These are phyloP conservation scores for Cucurbita argyrosperma DNA, from an alignment of 306 rosid genomes.

Conservation along the genomic window DNA sequence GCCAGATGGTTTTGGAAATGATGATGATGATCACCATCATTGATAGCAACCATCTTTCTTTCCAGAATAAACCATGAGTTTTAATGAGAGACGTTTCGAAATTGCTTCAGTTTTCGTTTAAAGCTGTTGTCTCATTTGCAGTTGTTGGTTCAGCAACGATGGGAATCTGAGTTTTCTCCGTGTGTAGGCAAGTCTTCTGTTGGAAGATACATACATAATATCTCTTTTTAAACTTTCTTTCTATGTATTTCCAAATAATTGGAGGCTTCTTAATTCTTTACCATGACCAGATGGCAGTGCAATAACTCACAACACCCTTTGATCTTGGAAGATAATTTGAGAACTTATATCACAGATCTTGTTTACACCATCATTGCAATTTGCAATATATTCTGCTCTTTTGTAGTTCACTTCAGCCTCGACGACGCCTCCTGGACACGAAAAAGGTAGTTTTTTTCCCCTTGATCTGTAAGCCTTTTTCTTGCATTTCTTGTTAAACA, in stretches of 20 bases:
- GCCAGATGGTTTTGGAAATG: constrained; percentile 51
- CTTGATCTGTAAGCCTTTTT: too few relatives aligned
- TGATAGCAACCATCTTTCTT: constrained; percentile 16
- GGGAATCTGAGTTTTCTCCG: not conserved
- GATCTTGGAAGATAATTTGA: not conserved
- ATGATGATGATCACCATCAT: constrained; percentile 49
- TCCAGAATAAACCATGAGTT: constrained; percentile 35
- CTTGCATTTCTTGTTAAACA: too few relatives aligned
- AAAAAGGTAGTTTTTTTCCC: not conserved
- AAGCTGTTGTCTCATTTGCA: constrained; percentile 20
- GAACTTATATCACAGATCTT: not conserved
- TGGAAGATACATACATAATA: not conserved
- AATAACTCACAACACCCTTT: not conserved
- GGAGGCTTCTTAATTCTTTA: not conserved
- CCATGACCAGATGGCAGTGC: not conserved
- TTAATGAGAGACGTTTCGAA: constrained; percentile 28
- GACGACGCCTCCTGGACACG: too few relatives aligned
- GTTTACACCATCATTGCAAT: not conserved
- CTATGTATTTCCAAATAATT: constrained; percentile 1
- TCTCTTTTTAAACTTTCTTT: not conserved
- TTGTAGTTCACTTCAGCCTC: not conserved
- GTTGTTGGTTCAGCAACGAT: constrained; percentile 10
- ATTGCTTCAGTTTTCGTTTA: constrained; percentile 18
- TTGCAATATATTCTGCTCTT: not conserved
- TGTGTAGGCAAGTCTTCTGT: not conserved